Percentiles rank a stretch among this genome's conserved stretches.
phyloP scores from a whole-genome alignment of 371 early-diverging fungal species.

The Umbelopsis sp. region DNA sequence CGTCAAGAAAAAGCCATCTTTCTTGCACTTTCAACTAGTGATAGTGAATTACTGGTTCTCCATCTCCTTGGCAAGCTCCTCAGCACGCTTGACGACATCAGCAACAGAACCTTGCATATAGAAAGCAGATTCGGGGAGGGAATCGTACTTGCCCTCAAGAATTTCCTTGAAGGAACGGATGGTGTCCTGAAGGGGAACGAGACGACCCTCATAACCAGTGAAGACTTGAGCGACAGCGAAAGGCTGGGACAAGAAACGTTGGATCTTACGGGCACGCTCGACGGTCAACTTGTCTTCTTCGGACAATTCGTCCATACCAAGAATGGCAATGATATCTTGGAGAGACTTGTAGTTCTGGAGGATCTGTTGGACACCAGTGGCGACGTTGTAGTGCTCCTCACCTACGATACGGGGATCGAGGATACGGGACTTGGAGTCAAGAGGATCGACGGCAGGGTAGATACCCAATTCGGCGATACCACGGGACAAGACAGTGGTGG shows the following conservation, averaged over 20 bases:
- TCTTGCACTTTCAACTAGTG: neutral
- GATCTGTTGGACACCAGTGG: slow-evolving; percentile 92
- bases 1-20: neutral
- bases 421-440: slow-evolving; percentile 96
- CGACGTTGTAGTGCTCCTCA: slow-evolving; percentile 90
- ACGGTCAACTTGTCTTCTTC: slow-evolving; percentile 98
- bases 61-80: slow-evolving; percentile 74
- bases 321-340: slow-evolving; percentile 98
- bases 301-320: slow-evolving; percentile 97
- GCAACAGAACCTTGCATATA: slow-evolving; percentile 96
- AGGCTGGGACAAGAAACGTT: slow-evolving; percentile 98
- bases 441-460: slow-evolving; percentile 97
- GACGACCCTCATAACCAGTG: slow-evolving; percentile 97
- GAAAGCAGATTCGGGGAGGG: slow-evolving; percentile 94
- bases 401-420: slow-evolving; percentile 96
- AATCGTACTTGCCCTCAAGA: slow-evolving; percentile 95
- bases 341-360: slow-evolving; percentile 95
- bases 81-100: slow-evolving; percentile 90
- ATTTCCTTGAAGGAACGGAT: slow-evolving; percentile 96
- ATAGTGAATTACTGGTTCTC: slow-evolving; percentile 10
- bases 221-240: slow-evolving; percentile 97
- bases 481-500: slow-evolving; percentile 96
- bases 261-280: slow-evolving; percentile 94
- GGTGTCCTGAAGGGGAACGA: slow-evolving; percentile 94
- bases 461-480: slow-evolving; percentile 95